A percentile compares a stretch with the other conserved stretches of the same genome.
phyloP scores from a whole-genome alignment of 192 early-diverging fungal genomes.

The Backusella macrospora region DNA sequence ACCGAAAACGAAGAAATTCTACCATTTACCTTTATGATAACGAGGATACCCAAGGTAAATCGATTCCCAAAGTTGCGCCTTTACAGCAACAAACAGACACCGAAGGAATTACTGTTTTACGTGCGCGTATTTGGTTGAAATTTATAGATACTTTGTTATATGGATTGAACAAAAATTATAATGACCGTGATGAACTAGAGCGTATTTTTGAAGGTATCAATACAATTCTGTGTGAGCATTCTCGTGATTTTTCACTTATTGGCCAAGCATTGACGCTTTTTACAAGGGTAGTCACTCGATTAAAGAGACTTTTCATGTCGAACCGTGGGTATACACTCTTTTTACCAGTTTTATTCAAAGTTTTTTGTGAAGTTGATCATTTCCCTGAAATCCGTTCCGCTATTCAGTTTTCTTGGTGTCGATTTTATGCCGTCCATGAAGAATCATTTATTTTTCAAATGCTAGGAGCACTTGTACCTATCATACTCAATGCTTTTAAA shows the following conservation, averaged over 20 bases:
- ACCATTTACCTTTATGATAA: neutral
- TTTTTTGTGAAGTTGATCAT: constrained; percentile 51
- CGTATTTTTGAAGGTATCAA: constrained; percentile 54
- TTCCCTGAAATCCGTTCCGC: constrained; percentile 43
- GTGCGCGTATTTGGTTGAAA: constrained; percentile 54
- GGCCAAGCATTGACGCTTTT: constrained; percentile 54
- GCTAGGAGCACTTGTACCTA: constrained; percentile 52
- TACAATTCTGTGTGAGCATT: constrained; percentile 49
- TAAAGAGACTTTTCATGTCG: constrained; percentile 53
- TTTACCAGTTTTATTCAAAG: constrained; percentile 57
- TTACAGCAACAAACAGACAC: constrained; percentile 30
- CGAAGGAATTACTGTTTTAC: constrained; percentile 44
- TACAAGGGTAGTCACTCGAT: constrained; percentile 44
- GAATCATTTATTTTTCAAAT: constrained; percentile 62
- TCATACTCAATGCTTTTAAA: constrained; percentile 45
- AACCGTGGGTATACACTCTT: constrained; percentile 56
- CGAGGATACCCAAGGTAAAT: neutral
- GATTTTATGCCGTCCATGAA: constrained; percentile 58
- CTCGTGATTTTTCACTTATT: constrained; percentile 52
- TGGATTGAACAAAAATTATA: constrained; percentile 51
- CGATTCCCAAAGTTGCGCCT: neutral
- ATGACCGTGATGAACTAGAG: constrained; percentile 51
- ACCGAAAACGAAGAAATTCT: neutral
- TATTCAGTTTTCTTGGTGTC: constrained; percentile 50
- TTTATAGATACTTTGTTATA: constrained; percentile 54